Conservation (phyloP, 2,329 filamentous ascomycete genomes). For the Orbilia ellipsospora region DNA sequence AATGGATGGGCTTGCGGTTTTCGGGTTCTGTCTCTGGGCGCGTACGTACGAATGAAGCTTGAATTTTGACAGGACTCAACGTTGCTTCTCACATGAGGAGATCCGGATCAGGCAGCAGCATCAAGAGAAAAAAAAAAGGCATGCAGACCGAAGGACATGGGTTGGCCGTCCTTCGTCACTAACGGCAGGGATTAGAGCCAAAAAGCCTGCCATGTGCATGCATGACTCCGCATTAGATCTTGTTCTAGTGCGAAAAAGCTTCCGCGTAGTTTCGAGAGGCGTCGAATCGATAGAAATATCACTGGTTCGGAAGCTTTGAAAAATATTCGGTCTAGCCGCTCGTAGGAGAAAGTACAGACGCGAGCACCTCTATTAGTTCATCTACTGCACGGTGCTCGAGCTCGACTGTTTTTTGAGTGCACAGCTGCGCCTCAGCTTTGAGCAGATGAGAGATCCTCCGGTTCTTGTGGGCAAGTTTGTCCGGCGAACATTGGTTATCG, state of each 20-base stretch:
- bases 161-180: conserved; percentile 38
- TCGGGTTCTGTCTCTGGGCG: background rate
- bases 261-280: conserved; percentile 4
- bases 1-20: background rate
- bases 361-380: too few species aligned
- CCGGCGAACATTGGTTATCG: background rate
- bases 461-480: background rate
- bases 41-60: background rate
- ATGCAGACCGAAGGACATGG: conserved; percentile 35
- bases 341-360: background rate
- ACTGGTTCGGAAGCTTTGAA: background rate
- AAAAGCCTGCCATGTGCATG: conserved; percentile 21
- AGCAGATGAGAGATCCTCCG: background rate
- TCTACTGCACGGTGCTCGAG: too few species aligned
- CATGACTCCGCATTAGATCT: conserved; percentile 36
- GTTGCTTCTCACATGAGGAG: conserved; percentile 45
- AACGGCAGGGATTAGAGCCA: conserved; percentile 34
- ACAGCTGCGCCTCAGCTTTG: background rate
- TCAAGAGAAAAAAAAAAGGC: conserved; percentile 47
- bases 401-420: background rate
- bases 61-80: conserved; percentile 39
- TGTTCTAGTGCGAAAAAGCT: conserved; percentile 7
- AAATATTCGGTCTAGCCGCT: conserved; percentile 15
- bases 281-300: background rate
- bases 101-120: conserved; percentile 54